A percentile compares a stretch with the other conserved stretches of the same genome.
These are phyloP conservation scores for Kodamaea neixiangensis DNA, from an alignment of 805 yeast genomes.

Conservation along the genomic window DNA sequence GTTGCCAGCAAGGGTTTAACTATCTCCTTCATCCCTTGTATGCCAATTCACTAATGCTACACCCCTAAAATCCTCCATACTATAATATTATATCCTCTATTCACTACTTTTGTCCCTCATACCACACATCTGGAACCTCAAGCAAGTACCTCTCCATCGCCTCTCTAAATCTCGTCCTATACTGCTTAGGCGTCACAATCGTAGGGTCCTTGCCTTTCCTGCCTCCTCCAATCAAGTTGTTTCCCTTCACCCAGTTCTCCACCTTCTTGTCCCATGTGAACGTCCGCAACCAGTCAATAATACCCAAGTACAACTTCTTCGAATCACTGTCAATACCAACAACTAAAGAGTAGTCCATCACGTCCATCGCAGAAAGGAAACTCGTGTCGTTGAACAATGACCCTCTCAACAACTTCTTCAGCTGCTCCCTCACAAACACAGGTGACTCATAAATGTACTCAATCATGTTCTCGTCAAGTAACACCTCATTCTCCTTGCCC, in stretches of 20 bases:
- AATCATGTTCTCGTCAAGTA: constrained; percentile 96
- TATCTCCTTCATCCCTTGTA: too few species aligned
- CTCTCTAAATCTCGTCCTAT: constrained; percentile 89
- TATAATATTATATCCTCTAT: too few species aligned
- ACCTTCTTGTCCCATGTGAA: constrained; percentile 98
- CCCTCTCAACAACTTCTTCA: constrained; percentile 80
- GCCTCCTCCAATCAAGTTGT: constrained; percentile 76
- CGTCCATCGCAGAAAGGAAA: constrained; percentile 94
- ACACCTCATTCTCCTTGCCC: constrained; percentile 91
- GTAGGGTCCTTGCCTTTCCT: constrained; percentile 93
- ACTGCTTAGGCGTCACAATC: constrained; percentile 94
- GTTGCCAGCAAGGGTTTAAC: not conserved
- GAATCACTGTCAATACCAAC: constrained; percentile 79
- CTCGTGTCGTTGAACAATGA: constrained; percentile 94
- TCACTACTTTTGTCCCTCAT: constrained; percentile 31
- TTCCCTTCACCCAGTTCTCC: constrained; percentile 98
- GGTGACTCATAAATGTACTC: constrained; percentile 97
- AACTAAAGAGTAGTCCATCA: constrained; percentile 96
- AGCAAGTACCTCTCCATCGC: constrained; percentile 96
- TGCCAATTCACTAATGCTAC: too few species aligned
- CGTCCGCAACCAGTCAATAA: constrained; percentile 90
- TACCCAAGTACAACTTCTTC: constrained; percentile 83
- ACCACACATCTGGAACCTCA: constrained; percentile 86
- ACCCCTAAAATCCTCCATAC: too few species aligned
- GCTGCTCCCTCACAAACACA: constrained; percentile 87